phyloP scores from a whole-genome alignment of 257 asterid genomes.

The Fraxinus quadrangulata region DNA sequence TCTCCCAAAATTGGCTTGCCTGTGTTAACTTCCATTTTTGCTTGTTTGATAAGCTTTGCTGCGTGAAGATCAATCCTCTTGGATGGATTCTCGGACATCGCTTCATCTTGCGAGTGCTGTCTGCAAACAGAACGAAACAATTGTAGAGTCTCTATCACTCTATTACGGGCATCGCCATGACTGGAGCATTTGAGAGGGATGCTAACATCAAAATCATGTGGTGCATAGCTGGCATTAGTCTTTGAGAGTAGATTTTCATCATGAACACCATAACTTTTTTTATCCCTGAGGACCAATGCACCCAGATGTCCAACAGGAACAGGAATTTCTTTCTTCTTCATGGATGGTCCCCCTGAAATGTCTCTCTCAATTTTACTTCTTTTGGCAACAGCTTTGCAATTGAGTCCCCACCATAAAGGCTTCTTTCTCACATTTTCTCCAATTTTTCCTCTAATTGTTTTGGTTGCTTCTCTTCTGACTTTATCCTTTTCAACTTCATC shows the following conservation, averaged over 20 bases:
- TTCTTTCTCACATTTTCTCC: conserved; percentile 30
- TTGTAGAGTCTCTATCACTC: conserved; percentile 68
- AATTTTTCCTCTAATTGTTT: conserved; percentile 23
- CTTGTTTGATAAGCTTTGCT: conserved; percentile 44
- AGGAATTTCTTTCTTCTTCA: conserved; percentile 29
- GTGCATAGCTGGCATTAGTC: conserved; percentile 29
- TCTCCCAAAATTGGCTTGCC: conserved; percentile 45
- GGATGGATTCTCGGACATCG: conserved; percentile 31
- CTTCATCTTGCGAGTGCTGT: conserved; percentile 76
- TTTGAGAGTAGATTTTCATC: conserved; percentile 25
- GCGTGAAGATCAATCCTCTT: conserved; percentile 70
- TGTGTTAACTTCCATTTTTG: conserved; percentile 52
- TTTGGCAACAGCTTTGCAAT: conserved; percentile 43
- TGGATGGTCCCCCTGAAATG: conserved; percentile 23
- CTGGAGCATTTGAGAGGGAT: conserved; percentile 59
- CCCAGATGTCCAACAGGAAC: conserved; percentile 23
- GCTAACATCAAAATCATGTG: conserved; percentile 34
- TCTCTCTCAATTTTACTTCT: conserved; percentile 29
- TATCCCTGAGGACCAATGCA: conserved; percentile 31
- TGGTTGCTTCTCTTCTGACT: conserved; percentile 24
- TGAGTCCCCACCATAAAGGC: conserved; percentile 29
- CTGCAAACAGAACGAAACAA: conserved; percentile 57
- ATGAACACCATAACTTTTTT: conserved; percentile 15
- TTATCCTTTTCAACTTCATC: conserved; percentile 16
- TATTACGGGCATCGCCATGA: conserved; percentile 65